Base-by-base conservation (phyloP, 1,284 basidiomycete genomes). In the Phellinidium pouzarii region DNA sequence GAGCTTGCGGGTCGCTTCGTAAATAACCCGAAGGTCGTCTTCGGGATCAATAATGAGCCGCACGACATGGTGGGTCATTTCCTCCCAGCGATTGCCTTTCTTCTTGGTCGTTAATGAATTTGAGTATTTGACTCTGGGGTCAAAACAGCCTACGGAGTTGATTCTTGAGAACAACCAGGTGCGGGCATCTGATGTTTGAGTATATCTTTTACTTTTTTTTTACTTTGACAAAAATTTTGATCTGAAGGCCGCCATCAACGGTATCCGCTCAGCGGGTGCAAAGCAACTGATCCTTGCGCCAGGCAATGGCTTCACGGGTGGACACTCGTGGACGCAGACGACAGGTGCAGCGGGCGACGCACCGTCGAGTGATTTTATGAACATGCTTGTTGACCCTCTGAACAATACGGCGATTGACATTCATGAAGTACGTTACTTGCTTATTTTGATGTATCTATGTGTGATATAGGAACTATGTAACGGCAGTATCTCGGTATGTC, bases 301-400 rank as follows among this genome's bases (percentile, higher is more conserved):
- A 4, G 73, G 73, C 11, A 75, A 75, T 43, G 71, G 67, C 1
- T 75, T 68, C 50, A 75, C 73, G 22, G 73, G 73, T 2, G 73
- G 73, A 0, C 72, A 75, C 52, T 65, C 71, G 0, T 74, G 68
- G 69, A 73, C 67, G 1, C 69, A 75, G 50, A 54, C 58, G 9
- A 69, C 70, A 0, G 68, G 68, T 3, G 26, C 57, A 29, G 56
- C 48, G n/a, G 54, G 56, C n/a, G 47, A 57, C 36, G 61, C 57
- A 3, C 72, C 74, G 1, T 73, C 71, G 0, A 71, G 71, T 43
- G 68, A 73, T 22, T 73, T 71, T 54, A 43, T 76, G 63, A 67
- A 71, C 45, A 66, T 67, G 58, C 59, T 76, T 2, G 59, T 63
- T 2, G 73, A 76, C 58, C 72, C 74, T 1, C 29, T 71, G 12